phyloP scores from a whole-genome alignment of 2,329 filamentous ascomycete genomes.

The Beauveria scarabaeidicola region DNA sequence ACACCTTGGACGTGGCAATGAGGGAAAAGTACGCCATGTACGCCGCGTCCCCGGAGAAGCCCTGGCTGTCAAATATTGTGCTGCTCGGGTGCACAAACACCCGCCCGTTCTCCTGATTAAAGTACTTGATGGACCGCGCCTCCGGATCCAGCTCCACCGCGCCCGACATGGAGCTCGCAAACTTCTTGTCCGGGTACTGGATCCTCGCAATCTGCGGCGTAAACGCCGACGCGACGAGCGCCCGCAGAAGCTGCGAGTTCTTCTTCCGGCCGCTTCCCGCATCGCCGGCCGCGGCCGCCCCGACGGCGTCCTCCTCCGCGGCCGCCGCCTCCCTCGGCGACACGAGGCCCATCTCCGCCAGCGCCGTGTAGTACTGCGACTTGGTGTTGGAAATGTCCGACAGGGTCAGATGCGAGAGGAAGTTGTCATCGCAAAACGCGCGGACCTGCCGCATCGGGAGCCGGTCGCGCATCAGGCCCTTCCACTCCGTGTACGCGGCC shows the following conservation, averaged over 20 bases:
- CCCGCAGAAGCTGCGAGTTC: slow-evolving; percentile 50
- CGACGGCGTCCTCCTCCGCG: slow-evolving; percentile 16
- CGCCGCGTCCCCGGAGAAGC: slow-evolving; percentile 62
- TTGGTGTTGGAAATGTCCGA: slow-evolving; percentile 82
- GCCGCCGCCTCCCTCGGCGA: slow-evolving; percentile 29
- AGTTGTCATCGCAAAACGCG: slow-evolving; percentile 76
- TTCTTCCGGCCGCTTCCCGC: slow-evolving; percentile 16
- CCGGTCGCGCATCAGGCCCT: slow-evolving; percentile 51
- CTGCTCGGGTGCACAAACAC: slow-evolving; percentile 92
- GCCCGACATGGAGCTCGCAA: slow-evolving; percentile 75
- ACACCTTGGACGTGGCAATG: slow-evolving; percentile 86
- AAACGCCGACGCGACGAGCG: slow-evolving; percentile 64
- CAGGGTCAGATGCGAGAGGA: slow-evolving; percentile 73
- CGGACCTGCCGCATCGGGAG: slow-evolving; percentile 55
- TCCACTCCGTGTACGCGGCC: slow-evolving; percentile 76
- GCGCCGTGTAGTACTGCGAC: slow-evolving; percentile 74
- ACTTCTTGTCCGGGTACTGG: slow-evolving; percentile 92
- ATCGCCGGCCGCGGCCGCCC: slow-evolving; percentile 22
- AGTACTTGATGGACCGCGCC: slow-evolving; percentile 86
- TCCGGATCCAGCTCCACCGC: slow-evolving; percentile 91
- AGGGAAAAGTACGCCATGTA: slow-evolving; percentile 89
- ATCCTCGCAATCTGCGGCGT: slow-evolving; percentile 86
- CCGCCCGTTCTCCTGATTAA: slow-evolving; percentile 72
- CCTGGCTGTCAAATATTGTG: slow-evolving; percentile 74
- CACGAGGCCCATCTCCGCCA: slow-evolving; percentile 79